Evolutionary conservation across 192 early-diverging fungal genomes (phyloP), one percentile per base, ranked within the genome.

Genomic region (Entomortierella beljakovae): DNA sequence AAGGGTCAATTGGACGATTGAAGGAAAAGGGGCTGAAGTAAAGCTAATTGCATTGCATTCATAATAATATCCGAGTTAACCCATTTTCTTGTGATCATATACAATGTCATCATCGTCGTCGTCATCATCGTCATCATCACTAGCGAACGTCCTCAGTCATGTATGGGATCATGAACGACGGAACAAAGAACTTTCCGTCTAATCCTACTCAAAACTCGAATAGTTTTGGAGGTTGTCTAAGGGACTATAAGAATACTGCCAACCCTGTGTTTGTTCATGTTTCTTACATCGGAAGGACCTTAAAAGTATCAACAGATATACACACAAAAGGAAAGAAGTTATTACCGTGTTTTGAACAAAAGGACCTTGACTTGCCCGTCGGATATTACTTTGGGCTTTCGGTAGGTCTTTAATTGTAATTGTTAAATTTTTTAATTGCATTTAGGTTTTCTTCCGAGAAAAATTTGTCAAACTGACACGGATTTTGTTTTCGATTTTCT

Each of bases 371-470:
- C 11, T 59, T 95, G 37, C 93, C 93, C 10, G 66, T 81, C 46
- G 89, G 88, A 20, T 92, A 95, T 65, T 84, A 90, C 71, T 95
- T 95, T 87, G 93, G 92, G 29, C 20, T 93, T 7, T 85, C 86
- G 23, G 89, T 86, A 84, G 80, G 82, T 55, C 23, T 25, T 32
- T 40, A 29, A 0, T 6, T 22, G n/a, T 18, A 58, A 46, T 43
- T 25, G 32, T 57, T 40, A 35, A 61, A 46, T 23, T 26, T 37
- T 29, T 32, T 22, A 22, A 13, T 54, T 55, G 22, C 15, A 26
- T 9, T 26, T n/a, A 26, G 11, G 2, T 18, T 18, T 50, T 50
- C 43, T 51, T 22, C 5, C 26, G 29, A 18, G 0, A 32, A n/a
- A 22, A 8, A 40, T 10, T 20, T 46, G n/a, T n/a, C n/a, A n/a